These are phyloP conservation scores for Murraya paniculata DNA, from an alignment of 345 rosid species.

Conservation along the genomic window DNA sequence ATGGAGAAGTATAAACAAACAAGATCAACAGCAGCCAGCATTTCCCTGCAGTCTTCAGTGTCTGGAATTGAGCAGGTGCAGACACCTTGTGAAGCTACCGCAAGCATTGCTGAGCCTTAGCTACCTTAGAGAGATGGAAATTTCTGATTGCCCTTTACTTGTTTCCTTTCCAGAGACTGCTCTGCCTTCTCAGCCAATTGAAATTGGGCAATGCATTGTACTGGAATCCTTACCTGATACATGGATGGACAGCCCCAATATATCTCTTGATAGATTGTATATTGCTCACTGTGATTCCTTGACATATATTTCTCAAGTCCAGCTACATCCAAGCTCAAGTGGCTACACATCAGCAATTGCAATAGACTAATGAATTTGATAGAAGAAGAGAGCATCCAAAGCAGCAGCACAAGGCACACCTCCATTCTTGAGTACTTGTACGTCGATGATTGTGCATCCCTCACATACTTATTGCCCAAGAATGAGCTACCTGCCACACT, in stretches of 20 bases:
- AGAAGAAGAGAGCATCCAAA: not conserved
- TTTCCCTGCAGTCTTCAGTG: not conserved
- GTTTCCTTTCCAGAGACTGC: not conserved
- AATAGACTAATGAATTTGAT: not conserved
- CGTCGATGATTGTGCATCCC: not conserved
- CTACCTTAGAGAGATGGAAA: not conserved
- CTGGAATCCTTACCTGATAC: not conserved
- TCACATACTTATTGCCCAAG: not conserved
- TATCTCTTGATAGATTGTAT: slow-evolving; percentile 1
- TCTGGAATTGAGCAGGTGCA: not conserved
- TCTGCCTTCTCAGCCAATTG: not conserved
- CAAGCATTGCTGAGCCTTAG: slow-evolving; percentile 6
- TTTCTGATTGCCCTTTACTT: slow-evolving; percentile 4
- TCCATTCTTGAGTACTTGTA: not conserved
- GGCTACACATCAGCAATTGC: slow-evolving; percentile 2
- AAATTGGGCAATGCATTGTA: not conserved
- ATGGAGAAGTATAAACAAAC: not conserved
- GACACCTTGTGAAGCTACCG: slow-evolving; percentile 4
- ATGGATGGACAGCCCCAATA: not conserved
- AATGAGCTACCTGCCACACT: slow-evolving; percentile 3
- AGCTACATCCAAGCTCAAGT: not conserved
- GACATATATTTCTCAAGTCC: not conserved
- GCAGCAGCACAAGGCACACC: no score
- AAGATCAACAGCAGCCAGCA: not conserved
- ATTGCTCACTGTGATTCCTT: slow-evolving; percentile 1